Percentiles rank a stretch among this genome's conserved stretches.
These are phyloP conservation scores for Xylogone sp. DNA, from an alignment of 2,329 filamentous ascomycete genomes.

Conservation along the genomic window DNA sequence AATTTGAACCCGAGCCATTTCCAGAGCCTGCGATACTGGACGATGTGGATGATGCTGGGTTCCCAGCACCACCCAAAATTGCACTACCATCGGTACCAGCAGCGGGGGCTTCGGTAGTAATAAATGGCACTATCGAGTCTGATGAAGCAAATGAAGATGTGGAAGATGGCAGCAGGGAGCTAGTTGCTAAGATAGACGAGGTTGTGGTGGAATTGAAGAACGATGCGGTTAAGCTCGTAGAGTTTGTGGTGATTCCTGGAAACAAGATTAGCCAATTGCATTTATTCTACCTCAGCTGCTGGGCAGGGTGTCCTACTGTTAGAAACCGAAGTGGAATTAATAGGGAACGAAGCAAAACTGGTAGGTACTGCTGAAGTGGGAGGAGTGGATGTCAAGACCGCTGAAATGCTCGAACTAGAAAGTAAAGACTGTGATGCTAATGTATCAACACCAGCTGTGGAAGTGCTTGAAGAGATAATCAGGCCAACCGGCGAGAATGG, in stretches of 20 bases:
- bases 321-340: slow-evolving; percentile 25
- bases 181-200: slow-evolving; percentile 7
- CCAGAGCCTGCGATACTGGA: slow-evolving; percentile 14
- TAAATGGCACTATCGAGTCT: neutral
- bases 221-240: slow-evolving; percentile 14
- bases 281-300: slow-evolving; percentile 1
- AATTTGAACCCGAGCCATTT: slow-evolving; percentile 5
- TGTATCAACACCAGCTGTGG: slow-evolving; percentile 4
- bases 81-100: slow-evolving; percentile 2
- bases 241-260: slow-evolving; percentile 19
- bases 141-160: neutral
- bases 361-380: slow-evolving; percentile 18
- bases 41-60: slow-evolving; percentile 11
- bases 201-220: neutral
- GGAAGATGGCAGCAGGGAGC: slow-evolving; percentile 1
- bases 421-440: slow-evolving; percentile 18
- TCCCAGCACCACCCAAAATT: slow-evolving; percentile 8
- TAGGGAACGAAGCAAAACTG: slow-evolving; percentile 22
- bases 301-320: slow-evolving; percentile 15
- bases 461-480: neutral
- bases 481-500: neutral
- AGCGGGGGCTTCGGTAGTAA: neutral
- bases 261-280: slow-evolving; percentile 6
- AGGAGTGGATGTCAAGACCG: slow-evolving; percentile 20
- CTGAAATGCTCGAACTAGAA: slow-evolving; percentile 14